A percentile compares a stretch with the other conserved stretches of the same genome.
phyloP scores from a whole-genome alignment of 805 yeast species.

The Kazachstania taianensis region DNA sequence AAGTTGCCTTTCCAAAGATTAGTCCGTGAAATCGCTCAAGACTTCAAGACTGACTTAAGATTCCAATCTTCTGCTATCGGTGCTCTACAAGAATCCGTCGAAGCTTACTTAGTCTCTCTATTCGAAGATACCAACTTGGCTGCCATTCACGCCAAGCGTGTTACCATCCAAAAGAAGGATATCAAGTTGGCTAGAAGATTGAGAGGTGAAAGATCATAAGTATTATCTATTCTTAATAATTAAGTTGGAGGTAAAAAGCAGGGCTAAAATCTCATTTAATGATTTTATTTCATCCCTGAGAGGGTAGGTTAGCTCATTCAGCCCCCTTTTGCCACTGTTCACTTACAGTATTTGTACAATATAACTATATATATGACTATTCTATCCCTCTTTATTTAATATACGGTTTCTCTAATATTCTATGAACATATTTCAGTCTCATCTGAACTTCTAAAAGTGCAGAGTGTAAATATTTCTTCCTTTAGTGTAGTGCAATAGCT shows the following conservation, averaged over 20 bases:
- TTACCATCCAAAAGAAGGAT: constrained; percentile 96
- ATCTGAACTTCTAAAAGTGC: no score
- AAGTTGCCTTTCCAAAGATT: constrained; percentile 96
- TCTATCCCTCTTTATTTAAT: background rate
- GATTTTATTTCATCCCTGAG: no score
- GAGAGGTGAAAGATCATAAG: constrained; percentile 87
- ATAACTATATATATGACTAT: background rate
- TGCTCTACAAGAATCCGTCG: constrained; percentile 97
- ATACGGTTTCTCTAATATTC: no score
- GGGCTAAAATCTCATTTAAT: no score
- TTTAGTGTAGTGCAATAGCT: no score
- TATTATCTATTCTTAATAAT: background rate
- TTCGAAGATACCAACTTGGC: constrained; percentile 98
- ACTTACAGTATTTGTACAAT: no score
- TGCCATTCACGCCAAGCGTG: constrained; percentile 98
- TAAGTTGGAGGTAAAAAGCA: background rate
- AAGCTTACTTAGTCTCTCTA: constrained; percentile 91
- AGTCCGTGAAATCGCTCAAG: constrained; percentile 92
- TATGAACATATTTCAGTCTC: no score
- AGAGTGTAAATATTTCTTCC: no score
- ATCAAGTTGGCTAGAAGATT: constrained; percentile 96
- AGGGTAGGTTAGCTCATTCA: no score
- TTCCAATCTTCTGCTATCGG: constrained; percentile 97
- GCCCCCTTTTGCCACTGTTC: no score
- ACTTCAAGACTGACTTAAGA: constrained; percentile 85